These are phyloP conservation scores for Neonectria magnoliae DNA, from an alignment of 2,329 filamentous ascomycete species.

Conservation along the genomic window DNA sequence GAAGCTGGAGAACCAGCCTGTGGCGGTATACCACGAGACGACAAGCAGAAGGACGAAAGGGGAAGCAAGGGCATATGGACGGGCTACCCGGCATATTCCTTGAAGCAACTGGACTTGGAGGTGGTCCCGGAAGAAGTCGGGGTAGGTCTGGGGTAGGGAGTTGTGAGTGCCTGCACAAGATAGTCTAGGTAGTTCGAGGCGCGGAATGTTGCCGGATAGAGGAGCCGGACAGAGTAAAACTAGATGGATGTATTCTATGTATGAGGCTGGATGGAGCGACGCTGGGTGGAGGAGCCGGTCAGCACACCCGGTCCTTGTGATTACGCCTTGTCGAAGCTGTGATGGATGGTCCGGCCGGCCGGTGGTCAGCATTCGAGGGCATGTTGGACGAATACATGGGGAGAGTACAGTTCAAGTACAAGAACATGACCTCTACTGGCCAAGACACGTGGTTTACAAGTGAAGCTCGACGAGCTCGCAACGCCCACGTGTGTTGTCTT, in stretches of 20 bases:
- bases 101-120: not conserved
- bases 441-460: not conserved
- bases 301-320: not conserved
- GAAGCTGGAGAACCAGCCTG: not conserved
- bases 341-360: not conserved
- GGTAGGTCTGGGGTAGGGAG: not conserved
- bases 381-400: not conserved
- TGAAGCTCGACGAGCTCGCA: not conserved
- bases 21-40: not conserved
- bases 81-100: not conserved
- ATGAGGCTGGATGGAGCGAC: not conserved
- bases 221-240: not conserved
- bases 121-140: slow-evolving; percentile 10
- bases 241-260: not conserved
- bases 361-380: slow-evolving; percentile 1
- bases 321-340: not conserved
- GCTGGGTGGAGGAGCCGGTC: not conserved
- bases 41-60: not conserved
- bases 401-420: not conserved
- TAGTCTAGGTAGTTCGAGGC: not conserved
- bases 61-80: not conserved
- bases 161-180: not conserved
- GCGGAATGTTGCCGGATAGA: not conserved
- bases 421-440: not conserved
- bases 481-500: slow-evolving; percentile 1